Percentiles rank a stretch among this genome's conserved stretches.
Conservation (phyloP, 2,329 filamentous ascomycete species). For the Penicillium sp. region DNA sequence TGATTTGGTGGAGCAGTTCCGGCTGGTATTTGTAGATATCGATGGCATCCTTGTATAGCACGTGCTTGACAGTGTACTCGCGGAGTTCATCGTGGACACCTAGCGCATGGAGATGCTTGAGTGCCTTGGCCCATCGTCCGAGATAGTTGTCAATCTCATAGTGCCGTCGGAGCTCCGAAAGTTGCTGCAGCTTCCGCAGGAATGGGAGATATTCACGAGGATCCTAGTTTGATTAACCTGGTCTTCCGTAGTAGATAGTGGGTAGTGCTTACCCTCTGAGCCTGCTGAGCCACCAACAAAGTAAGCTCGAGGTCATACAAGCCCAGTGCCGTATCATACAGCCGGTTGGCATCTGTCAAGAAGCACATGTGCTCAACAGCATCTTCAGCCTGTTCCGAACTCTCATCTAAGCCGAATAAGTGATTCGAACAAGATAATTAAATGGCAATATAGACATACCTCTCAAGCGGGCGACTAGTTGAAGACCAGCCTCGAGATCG, state of each 20-base stretch:
- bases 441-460: constrained; percentile 37
- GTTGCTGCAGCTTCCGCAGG: constrained; percentile 80
- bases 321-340: constrained; percentile 89
- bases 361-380: constrained; percentile 98
- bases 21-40: constrained; percentile 82
- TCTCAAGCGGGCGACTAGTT: constrained; percentile 74
- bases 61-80: constrained; percentile 77
- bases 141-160: constrained; percentile 92
- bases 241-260: neutral
- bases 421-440: neutral
- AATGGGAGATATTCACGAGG: constrained; percentile 95
- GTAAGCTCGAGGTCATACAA: constrained; percentile 91
- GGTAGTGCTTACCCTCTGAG: constrained; percentile 67
- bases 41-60: constrained; percentile 77
- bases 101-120: constrained; percentile 74
- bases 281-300: constrained; percentile 90
- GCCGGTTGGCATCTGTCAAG: constrained; percentile 86
- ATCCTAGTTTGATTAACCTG: constrained; percentile 56
- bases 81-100: constrained; percentile 78
- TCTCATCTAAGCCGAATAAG: constrained; percentile 53
- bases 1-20: constrained; percentile 69
- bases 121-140: constrained; percentile 74
- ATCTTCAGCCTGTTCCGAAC: constrained; percentile 76
- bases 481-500: constrained; percentile 82
- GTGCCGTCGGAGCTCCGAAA: constrained; percentile 71